Evolutionary conservation across 352 stramenopile genomes (phyloP).

Genomic region (Globisporangium polare): DNA sequence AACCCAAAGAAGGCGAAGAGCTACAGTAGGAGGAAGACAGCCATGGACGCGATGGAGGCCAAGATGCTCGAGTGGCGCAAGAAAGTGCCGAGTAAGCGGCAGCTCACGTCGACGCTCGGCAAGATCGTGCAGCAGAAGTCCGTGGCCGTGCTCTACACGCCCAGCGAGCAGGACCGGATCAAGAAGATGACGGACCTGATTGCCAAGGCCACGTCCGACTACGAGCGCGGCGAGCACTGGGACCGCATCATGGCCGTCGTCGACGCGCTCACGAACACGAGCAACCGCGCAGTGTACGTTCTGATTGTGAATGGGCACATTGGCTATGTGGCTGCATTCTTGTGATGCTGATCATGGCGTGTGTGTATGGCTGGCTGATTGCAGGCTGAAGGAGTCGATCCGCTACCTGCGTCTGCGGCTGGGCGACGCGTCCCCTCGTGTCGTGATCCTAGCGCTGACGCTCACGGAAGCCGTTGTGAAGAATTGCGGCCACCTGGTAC

Average conservation of each 20-base stretch:
- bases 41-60: slow-evolving; percentile 52
- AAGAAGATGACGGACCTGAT: slow-evolving; percentile 72
- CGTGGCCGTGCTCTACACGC: slow-evolving; percentile 69
- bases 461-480: slow-evolving; percentile 74
- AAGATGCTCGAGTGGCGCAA: slow-evolving; percentile 65
- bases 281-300: slow-evolving; percentile 53
- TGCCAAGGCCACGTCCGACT: slow-evolving; percentile 61
- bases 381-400: slow-evolving; percentile 65
- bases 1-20: neutral
- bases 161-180: slow-evolving; percentile 69
- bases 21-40: too few species aligned
- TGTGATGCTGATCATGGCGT: neutral
- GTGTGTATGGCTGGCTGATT: neutral
- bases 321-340: neutral
- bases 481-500: slow-evolving; percentile 69
- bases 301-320: neutral
- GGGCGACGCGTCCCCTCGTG: slow-evolving; percentile 51
- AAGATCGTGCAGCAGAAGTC: slow-evolving; percentile 82
- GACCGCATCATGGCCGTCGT: slow-evolving; percentile 72
- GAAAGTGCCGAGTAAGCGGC: slow-evolving; percentile 73
- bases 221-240: slow-evolving; percentile 66
- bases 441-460: slow-evolving; percentile 62
- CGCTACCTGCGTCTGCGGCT: slow-evolving; percentile 68
- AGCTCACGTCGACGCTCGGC: slow-evolving; percentile 52
- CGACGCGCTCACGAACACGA: slow-evolving; percentile 66